A percentile compares a stretch with the other conserved stretches of the same genome.
Conservation (phyloP, 192 early-diverging fungal genomes). For the Thamnidium elegans region DNA sequence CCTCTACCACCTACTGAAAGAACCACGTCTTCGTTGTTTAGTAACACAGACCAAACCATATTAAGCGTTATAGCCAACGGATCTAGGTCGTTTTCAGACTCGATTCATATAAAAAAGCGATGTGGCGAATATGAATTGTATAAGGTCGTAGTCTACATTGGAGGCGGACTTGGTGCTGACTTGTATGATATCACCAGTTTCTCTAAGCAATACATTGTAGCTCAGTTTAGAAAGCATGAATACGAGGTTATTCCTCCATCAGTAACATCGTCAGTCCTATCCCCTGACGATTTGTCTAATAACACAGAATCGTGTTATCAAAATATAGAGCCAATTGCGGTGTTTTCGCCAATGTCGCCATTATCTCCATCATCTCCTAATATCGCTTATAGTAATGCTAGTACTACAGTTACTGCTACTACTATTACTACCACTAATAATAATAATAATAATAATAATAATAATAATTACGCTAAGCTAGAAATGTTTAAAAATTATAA, state of each 20-base stretch:
- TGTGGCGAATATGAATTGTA: conserved; percentile 46
- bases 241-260: conserved; percentile 12
- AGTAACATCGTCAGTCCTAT: too few species aligned
- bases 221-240: conserved; percentile 32
- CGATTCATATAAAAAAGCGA: conserved; percentile 42
- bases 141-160: conserved; percentile 49
- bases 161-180: conserved; percentile 58
- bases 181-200: conserved; percentile 39
- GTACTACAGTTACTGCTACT: neutral
- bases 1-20: conserved; percentile 18
- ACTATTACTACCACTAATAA: too few species aligned
- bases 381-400: neutral
- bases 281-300: too few species aligned
- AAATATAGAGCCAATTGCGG: too few species aligned
- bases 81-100: conserved; percentile 46
- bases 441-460: neutral
- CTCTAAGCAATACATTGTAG: conserved; percentile 52
- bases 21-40: conserved; percentile 33
- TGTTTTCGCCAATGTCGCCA: neutral
- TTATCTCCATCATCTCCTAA: neutral
- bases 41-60: conserved; percentile 35
- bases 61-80: conserved; percentile 40
- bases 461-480: neutral
- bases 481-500: neutral
- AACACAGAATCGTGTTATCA: too few species aligned